Evolutionary conservation across 495 filamentous ascomycete genomes (phyloP).

Genomic region (Aspergillus kassunensis): DNA sequence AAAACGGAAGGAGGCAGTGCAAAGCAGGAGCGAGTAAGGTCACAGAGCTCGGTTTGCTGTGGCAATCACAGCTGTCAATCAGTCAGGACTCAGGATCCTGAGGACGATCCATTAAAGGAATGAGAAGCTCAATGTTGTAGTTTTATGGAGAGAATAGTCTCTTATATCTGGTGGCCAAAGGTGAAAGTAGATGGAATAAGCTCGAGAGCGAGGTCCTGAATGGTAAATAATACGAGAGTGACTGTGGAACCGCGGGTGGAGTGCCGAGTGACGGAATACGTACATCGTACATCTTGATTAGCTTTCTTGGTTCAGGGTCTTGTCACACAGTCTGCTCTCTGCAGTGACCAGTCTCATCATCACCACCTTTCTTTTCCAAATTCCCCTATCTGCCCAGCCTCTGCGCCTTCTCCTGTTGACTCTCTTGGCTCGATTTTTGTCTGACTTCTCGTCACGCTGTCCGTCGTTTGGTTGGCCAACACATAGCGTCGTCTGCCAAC

Average conservation of each 20-base stretch:
- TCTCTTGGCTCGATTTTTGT: not conserved
- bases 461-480: not conserved
- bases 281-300: too few species aligned
- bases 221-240: too few species aligned
- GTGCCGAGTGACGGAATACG: too few species aligned
- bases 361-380: too few species aligned
- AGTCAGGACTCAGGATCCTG: not conserved
- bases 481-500: not conserved
- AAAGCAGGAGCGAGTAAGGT: constrained; percentile 19
- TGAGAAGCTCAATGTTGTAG: not conserved
- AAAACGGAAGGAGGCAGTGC: constrained; percentile 25
- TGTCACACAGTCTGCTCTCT: not conserved
- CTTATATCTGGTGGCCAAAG: too few species aligned
- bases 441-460: not conserved
- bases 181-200: not conserved
- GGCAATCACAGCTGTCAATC: not conserved
- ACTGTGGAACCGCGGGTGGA: too few species aligned
- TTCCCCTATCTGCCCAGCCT: too few species aligned
- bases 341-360: too few species aligned
- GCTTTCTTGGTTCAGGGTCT: not conserved
- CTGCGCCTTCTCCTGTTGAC: not conserved
- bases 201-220: not conserved
- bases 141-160: not conserved
- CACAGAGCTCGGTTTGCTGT: constrained; percentile 9
- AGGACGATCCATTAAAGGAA: not conserved